Evolutionary conservation across 768 basidiomycete genomes (phyloP).

Genomic region (Coprinopsis cinerea): DNA sequence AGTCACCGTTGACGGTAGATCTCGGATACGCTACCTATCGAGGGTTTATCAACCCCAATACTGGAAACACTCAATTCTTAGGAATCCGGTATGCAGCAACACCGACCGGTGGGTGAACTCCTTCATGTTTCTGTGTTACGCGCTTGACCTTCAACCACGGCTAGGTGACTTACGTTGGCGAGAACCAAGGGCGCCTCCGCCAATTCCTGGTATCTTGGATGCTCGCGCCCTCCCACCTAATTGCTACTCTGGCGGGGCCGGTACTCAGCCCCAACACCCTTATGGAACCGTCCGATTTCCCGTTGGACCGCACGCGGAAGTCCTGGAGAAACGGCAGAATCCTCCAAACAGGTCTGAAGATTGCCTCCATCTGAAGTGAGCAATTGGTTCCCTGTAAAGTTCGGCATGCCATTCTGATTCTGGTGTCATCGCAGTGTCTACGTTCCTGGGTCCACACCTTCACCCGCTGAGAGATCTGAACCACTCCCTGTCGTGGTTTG

Average conservation of each 20-base stretch:
- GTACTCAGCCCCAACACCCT: conserved; percentile 5
- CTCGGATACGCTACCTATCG: conserved; percentile 41
- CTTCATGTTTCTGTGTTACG: not conserved
- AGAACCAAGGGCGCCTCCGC: conserved; percentile 3
- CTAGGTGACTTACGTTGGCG: conserved; percentile 10
- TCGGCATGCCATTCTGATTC: not conserved
- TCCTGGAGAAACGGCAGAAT: not conserved
- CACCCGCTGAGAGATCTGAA: conserved; percentile 4
- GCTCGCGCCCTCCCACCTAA: conserved; percentile 4
- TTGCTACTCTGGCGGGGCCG: conserved; percentile 5
- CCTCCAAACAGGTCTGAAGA: conserved; percentile 25
- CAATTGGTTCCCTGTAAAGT: not conserved
- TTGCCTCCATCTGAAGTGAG: conserved; percentile 35
- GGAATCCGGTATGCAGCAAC: conserved; percentile 47
- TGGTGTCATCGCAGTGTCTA: conserved; percentile 23
- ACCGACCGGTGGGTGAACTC: conserved; percentile 31
- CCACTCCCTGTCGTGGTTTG: conserved; percentile 34
- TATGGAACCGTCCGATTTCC: conserved; percentile 11
- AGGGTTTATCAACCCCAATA: conserved; percentile 29
- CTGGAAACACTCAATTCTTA: conserved; percentile 31
- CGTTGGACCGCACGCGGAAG: not conserved
- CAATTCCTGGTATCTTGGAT: not conserved
- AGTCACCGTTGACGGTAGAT: conserved; percentile 25
- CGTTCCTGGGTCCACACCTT: conserved; percentile 25
- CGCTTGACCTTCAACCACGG: not conserved